phyloP scores from a whole-genome alignment of 495 filamentous ascomycete species.

The Platismatia glauca region DNA sequence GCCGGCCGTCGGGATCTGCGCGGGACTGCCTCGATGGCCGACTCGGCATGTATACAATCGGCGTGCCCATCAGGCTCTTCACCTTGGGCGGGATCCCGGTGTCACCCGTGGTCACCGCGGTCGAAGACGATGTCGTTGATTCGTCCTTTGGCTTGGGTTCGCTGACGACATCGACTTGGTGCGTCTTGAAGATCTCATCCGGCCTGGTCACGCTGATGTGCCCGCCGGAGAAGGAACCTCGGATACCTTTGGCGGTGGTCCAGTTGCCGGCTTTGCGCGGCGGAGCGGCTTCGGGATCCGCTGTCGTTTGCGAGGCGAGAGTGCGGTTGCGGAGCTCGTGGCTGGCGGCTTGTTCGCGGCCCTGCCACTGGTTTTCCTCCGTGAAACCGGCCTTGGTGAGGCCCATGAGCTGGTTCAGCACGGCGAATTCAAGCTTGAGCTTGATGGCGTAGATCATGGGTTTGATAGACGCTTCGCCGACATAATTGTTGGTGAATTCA shows the following conservation, averaged over 20 bases:
- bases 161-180: constrained; percentile 22
- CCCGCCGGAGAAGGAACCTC: constrained; percentile 15
- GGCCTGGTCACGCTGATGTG: constrained; percentile 6
- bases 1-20: constrained; percentile 18
- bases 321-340: constrained; percentile 18
- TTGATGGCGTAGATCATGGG: constrained; percentile 56
- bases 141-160: constrained; percentile 15
- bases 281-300: constrained; percentile 7
- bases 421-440: constrained; percentile 57
- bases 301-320: constrained; percentile 4
- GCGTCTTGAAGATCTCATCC: constrained; percentile 21
- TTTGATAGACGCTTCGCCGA: constrained; percentile 52
- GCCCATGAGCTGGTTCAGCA: constrained; percentile 39
- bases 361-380: constrained; percentile 26
- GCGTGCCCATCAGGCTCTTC: constrained; percentile 22
- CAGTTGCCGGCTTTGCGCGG: constrained; percentile 7
- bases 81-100: constrained; percentile 14
- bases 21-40: constrained; percentile 10
- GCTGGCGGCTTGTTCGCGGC: neutral
- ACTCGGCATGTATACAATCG: constrained; percentile 17
- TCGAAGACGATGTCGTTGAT: constrained; percentile 16
- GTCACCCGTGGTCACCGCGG: constrained; percentile 14
- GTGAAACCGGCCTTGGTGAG: constrained; percentile 33
- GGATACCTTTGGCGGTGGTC: constrained; percentile 8
- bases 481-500: constrained; percentile 48